These are phyloP conservation scores for Suaeda aralocaspica DNA, from an alignment of 148 eudicot genomes.

Conservation along the genomic window DNA sequence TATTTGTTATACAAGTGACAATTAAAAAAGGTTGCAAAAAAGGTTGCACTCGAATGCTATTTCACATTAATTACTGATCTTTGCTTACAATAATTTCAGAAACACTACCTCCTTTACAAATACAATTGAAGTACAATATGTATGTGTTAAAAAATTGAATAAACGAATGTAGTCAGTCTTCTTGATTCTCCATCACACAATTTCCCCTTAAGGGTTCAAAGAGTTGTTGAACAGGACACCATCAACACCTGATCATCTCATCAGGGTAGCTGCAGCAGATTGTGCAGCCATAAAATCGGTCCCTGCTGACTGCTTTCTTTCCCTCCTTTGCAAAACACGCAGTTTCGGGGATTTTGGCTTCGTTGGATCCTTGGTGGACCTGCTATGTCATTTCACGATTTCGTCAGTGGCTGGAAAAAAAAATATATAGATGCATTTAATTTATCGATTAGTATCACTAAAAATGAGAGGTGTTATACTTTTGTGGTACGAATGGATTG, in stretches of 20 bases:
- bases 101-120: conserved; percentile 9
- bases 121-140: conserved; percentile 12
- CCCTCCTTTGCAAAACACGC: conserved; percentile 48
- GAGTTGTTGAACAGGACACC: conserved; percentile 45
- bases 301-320: conserved; percentile 38
- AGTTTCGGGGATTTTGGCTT: conserved; percentile 73
- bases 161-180: conserved; percentile 11
- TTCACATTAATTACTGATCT: not conserved
- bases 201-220: conserved; percentile 41
- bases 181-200: not conserved
- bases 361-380: conserved; percentile 62
- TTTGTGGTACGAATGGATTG: conserved; percentile 72
- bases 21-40: too few relatives aligned
- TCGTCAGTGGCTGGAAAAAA: too few relatives aligned
- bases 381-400: too few relatives aligned
- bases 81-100: not conserved
- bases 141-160: not conserved
- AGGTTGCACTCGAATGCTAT: not conserved
- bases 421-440: too few relatives aligned
- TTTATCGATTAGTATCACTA: too few relatives aligned
- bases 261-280: conserved; percentile 46
- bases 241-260: conserved; percentile 45
- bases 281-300: conserved; percentile 29
- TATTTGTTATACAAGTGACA: too few relatives aligned
- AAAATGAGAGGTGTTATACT: conserved; percentile 38